Evolutionary conservation across 2,329 filamentous ascomycete genomes (phyloP), one percentile per base, ranked within the genome.

Genomic region (Aspergillus ibericus): DNA sequence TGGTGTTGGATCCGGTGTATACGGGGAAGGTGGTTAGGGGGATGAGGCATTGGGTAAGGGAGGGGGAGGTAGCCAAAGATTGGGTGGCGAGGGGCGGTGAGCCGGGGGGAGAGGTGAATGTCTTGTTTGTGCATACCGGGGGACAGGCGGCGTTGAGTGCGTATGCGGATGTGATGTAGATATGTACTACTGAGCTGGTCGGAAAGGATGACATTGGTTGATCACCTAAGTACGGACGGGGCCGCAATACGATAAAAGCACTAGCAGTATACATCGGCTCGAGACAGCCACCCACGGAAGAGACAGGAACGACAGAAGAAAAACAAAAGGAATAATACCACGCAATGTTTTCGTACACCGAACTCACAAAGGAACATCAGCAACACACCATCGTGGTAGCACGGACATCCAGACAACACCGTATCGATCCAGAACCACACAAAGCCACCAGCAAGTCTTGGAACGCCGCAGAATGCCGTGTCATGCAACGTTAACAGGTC

Each of bases 91-190:
- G 20, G 6, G 42, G 40, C 4, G n/a, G 10, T 16, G 54, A 34
- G 40, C 22, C 2, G 47, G 59, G 34, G 34, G 50, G 63, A n/a
- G 46, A 60, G n/a, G 59, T 69, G 7, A 75, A 75, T 66, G 68
- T 65, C 7, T 60, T 75, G 18, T 75, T 75, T 36, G 70, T 75
- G n/a, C 73, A 75, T 61, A 75, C 73, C 1, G 73, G 73, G 9
- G 73, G 73, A 5, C 73, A 75, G 57, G 65, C 70, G 38, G 70
- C 72, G 1, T 49, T 75, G n/a, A 62, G 66, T 42, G 72, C 72
- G 34, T 74, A 75, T 51, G 66, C 64, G 2, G 67, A 70, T 42
- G 51, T 61, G 29, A 56, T 61, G 15, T 59, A 34, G 52, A n/a
- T n/a, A n/a, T n/a, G n/a, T n/a, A n/a, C n/a, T n/a, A n/a, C n/a